Evolutionary conservation across 768 basidiomycete species (phyloP).

Genomic region (Leucocoprinus leucothites): DNA sequence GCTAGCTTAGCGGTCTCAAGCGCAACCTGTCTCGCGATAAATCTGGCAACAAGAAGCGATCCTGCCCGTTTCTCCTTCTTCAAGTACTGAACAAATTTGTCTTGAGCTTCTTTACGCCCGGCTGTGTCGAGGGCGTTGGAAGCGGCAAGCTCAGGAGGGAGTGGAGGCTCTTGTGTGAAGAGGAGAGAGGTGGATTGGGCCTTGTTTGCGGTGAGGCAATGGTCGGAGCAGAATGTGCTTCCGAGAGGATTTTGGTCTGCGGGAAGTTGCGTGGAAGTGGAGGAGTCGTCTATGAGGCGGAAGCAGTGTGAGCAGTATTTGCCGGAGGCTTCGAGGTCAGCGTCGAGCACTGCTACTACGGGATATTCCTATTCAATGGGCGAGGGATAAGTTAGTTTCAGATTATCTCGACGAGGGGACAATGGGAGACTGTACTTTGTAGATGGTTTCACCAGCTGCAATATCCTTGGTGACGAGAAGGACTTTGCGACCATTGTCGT

Average conservation of each 20-base stretch:
- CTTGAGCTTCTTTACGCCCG: slow-evolving; percentile 56
- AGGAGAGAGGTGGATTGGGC: slow-evolving; percentile 65
- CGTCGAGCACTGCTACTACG: slow-evolving; percentile 66
- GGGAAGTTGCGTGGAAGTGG: slow-evolving; percentile 33
- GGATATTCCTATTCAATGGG: slow-evolving; percentile 67
- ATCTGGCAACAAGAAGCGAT: slow-evolving; percentile 63
- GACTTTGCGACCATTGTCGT: slow-evolving; percentile 42
- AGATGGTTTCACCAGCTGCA: slow-evolving; percentile 69
- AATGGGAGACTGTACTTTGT: slow-evolving; percentile 47
- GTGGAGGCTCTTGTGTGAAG: slow-evolving; percentile 62
- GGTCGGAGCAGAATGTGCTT: slow-evolving; percentile 71
- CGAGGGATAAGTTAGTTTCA: slow-evolving; percentile 8
- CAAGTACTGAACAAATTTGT: slow-evolving; percentile 52
- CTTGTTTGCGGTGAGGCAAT: slow-evolving; percentile 55
- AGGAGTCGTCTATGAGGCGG: slow-evolving; percentile 42
- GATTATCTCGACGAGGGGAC: neutral
- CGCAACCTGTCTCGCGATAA: slow-evolving; percentile 70
- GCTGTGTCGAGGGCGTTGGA: slow-evolving; percentile 29
- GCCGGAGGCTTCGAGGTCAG: slow-evolving; percentile 64
- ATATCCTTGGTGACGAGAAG: slow-evolving; percentile 68
- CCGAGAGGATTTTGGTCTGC: slow-evolving; percentile 45
- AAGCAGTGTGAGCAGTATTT: slow-evolving; percentile 76
- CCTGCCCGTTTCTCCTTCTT: slow-evolving; percentile 41
- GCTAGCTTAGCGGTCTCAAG: slow-evolving; percentile 60
- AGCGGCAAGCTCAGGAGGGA: slow-evolving; percentile 45